A percentile compares a stretch with the other conserved stretches of the same genome.
Conservation (phyloP, 768 basidiomycete genomes). For the Amanita rimosa region DNA sequence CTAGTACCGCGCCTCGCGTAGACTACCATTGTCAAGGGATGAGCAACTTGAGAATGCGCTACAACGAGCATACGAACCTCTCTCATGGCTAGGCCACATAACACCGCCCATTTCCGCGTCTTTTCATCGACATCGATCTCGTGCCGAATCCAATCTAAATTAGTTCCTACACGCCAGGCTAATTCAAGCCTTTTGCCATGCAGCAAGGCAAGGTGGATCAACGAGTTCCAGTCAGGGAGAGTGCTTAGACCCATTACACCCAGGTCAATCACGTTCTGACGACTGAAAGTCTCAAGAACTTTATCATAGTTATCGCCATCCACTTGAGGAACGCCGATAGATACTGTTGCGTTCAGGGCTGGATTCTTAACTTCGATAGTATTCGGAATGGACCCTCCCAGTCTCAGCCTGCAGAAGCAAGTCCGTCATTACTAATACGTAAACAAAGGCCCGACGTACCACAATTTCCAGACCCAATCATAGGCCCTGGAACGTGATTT, state of each 20-base stretch:
- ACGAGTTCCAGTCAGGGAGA: slow-evolving; percentile 48
- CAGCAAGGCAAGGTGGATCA: slow-evolving; percentile 42
- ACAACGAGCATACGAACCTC: slow-evolving; percentile 35
- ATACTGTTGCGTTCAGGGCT: slow-evolving; percentile 50
- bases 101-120: slow-evolving; percentile 55
- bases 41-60: slow-evolving; percentile 1
- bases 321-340: slow-evolving; percentile 52
- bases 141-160: slow-evolving; percentile 82
- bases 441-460: slow-evolving; percentile 27
- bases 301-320: slow-evolving; percentile 26
- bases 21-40: slow-evolving; percentile 15
- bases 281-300: slow-evolving; percentile 41
- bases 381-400: slow-evolving; percentile 63
- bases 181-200: slow-evolving; percentile 56
- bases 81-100: slow-evolving; percentile 65
- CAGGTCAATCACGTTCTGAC: slow-evolving; percentile 49
- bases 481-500: slow-evolving; percentile 68
- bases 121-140: slow-evolving; percentile 54
- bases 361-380: slow-evolving; percentile 66
- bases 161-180: slow-evolving; percentile 65
- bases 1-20: slow-evolving; percentile 40
- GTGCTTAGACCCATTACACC: slow-evolving; percentile 45
- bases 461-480: slow-evolving; percentile 89
- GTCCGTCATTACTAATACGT: not conserved
- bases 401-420: slow-evolving; percentile 39